These are phyloP conservation scores for Ormosia semicastrata DNA, from an alignment of 306 rosid genomes.

Conservation along the genomic window DNA sequence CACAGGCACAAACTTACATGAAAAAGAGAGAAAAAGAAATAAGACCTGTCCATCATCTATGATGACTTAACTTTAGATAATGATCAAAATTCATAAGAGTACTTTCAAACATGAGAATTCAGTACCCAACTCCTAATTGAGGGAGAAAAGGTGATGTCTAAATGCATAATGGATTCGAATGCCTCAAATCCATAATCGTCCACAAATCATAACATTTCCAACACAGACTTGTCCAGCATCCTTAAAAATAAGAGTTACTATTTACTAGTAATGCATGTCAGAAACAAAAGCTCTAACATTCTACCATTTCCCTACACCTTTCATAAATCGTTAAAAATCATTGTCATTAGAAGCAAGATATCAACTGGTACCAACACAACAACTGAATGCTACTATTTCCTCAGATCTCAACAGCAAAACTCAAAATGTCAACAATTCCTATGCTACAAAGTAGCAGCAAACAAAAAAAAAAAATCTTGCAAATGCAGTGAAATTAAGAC, in stretches of 20 bases:
- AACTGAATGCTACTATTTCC: not conserved
- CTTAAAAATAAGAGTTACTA: not conserved
- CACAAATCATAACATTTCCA: not conserved
- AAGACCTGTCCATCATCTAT: not conserved
- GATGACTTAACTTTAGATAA: not conserved
- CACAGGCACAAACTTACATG: not conserved
- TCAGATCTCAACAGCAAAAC: conserved; percentile 23
- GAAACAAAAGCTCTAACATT: not conserved
- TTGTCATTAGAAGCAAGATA: not conserved
- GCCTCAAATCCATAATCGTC: not conserved
- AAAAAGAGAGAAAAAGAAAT: not conserved
- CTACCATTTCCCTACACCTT: not conserved
- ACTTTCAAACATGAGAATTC: not conserved
- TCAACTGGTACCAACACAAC: not conserved
- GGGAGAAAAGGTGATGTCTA: not conserved
- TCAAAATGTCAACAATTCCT: not conserved
- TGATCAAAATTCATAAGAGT: not conserved
- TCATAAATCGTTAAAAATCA: not conserved
- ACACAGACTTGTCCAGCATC: not conserved
- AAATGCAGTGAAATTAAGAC: not conserved
- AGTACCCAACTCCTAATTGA: not conserved
- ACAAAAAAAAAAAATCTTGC: not conserved
- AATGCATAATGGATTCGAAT: not conserved
- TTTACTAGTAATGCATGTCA: not conserved
- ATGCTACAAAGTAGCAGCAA: not conserved